These are phyloP conservation scores for Colletotrichum lupini DNA, from an alignment of 2,329 filamentous ascomycete species.

Conservation along the genomic window DNA sequence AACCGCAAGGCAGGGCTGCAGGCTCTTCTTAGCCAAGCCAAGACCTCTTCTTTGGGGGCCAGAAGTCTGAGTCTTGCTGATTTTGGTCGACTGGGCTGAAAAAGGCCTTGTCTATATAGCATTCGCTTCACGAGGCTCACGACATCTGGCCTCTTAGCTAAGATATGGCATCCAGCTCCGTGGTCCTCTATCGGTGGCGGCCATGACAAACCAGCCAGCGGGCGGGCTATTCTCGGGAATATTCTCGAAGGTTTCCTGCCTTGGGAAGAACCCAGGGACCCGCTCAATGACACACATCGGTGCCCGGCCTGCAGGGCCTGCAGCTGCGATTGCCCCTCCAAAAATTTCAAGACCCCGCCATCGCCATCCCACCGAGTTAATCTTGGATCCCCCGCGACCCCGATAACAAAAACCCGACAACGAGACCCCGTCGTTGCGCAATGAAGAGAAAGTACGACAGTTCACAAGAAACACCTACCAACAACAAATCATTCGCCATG, in stretches of 20 bases:
- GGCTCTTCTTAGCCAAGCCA: slow-evolving; percentile 68
- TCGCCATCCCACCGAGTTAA: slow-evolving; percentile 34
- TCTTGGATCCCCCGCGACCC: slow-evolving; percentile 5
- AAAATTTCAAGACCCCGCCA: slow-evolving; percentile 39
- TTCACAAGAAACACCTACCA: neutral
- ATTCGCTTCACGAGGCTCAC: neutral
- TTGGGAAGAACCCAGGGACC: slow-evolving; percentile 17
- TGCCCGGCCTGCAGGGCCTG: slow-evolving; percentile 28
- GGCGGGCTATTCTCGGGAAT: slow-evolving; percentile 33
- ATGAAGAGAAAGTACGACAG: neutral
- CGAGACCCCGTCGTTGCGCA: neutral
- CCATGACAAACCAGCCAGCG: slow-evolving; percentile 14
- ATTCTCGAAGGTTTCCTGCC: slow-evolving; percentile 36
- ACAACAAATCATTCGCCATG: slow-evolving; percentile 49
- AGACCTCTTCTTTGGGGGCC: slow-evolving; percentile 47
- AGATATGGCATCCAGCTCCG: neutral
- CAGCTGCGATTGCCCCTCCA: slow-evolving; percentile 39
- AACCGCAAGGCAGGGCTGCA: slow-evolving; percentile 74
- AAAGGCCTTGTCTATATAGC: slow-evolving; percentile 36
- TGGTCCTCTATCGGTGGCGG: neutral
- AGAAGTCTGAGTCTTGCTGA: slow-evolving; percentile 64
- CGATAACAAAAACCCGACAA: slow-evolving; percentile 23
- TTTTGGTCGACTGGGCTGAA: slow-evolving; percentile 55
- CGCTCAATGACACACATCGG: slow-evolving; percentile 34
- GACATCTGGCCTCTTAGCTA: neutral